These are phyloP conservation scores for Aspergillus alliaceus DNA, from an alignment of 2,329 filamentous ascomycete species.

Conservation along the genomic window DNA sequence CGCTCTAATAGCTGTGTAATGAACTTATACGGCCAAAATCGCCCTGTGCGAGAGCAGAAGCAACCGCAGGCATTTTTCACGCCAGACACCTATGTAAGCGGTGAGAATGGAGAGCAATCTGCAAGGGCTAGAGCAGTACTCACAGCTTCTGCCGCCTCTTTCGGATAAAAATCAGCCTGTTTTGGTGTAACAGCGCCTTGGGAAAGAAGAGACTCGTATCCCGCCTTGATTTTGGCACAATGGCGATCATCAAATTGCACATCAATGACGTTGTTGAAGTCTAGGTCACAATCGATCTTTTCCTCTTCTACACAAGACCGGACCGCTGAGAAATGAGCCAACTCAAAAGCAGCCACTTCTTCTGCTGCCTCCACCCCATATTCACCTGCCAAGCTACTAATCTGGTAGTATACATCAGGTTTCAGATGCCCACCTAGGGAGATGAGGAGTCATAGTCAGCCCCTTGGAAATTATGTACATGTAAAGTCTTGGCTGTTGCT, in stretches of 20 bases:
- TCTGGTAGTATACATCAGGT: constrained; percentile 43
- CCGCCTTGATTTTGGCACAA: constrained; percentile 30
- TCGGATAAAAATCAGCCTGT: constrained; percentile 25
- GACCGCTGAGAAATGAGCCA: constrained; percentile 40
- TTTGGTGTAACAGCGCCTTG: constrained; percentile 26
- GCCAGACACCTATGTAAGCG: constrained; percentile 29
- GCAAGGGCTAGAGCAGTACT: not conserved
- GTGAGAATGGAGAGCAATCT: not conserved
- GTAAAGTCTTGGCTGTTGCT: no score
- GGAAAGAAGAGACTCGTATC: constrained; percentile 28
- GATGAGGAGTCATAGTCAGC: not conserved
- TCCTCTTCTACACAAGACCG: constrained; percentile 41
- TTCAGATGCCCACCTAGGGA: constrained; percentile 41
- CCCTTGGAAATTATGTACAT: not conserved
- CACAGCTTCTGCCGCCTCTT: constrained; percentile 27
- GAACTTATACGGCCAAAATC: constrained; percentile 71
- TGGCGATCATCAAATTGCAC: constrained; percentile 35
- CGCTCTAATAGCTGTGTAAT: constrained; percentile 71
- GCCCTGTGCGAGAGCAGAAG: constrained; percentile 33
- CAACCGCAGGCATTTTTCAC: constrained; percentile 39
- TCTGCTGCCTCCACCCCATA: constrained; percentile 37
- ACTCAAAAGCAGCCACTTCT: constrained; percentile 43
- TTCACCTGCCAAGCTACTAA: constrained; percentile 30
- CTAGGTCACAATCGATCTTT: constrained; percentile 46
- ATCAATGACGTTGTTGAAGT: constrained; percentile 40